phyloP scores from a whole-genome alignment of 1,139 yeast species.

The Wickerhamomyces sp. region DNA sequence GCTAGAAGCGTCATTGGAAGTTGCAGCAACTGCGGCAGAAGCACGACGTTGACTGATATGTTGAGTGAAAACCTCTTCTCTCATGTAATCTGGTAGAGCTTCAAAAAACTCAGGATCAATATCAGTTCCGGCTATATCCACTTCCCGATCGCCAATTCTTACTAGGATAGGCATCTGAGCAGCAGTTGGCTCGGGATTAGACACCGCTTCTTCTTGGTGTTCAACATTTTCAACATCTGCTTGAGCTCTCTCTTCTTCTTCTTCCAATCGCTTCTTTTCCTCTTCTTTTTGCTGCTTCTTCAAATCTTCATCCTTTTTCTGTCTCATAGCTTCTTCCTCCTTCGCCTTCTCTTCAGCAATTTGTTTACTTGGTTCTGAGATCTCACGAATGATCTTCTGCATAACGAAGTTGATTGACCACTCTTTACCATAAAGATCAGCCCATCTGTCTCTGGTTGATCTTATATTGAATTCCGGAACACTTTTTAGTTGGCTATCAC shows the following conservation, averaged over 20 bases:
- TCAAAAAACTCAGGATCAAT: slow-evolving; percentile 89
- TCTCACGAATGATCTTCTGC: slow-evolving; percentile 46
- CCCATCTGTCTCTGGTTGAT: slow-evolving; percentile 56
- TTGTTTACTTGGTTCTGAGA: slow-evolving; percentile 44
- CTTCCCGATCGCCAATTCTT: slow-evolving; percentile 70
- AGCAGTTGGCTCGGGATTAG: slow-evolving; percentile 1
- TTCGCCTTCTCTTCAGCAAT: slow-evolving; percentile 25
- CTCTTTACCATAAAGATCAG: slow-evolving; percentile 47
- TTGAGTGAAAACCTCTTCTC: slow-evolving; percentile 88
- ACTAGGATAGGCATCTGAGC: slow-evolving; percentile 61
- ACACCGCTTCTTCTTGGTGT: slow-evolving; percentile 4
- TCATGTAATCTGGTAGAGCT: slow-evolving; percentile 89
- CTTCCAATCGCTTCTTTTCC: slow-evolving; percentile 22
- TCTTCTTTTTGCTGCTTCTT: slow-evolving; percentile 33
- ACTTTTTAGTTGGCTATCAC: slow-evolving; percentile 1
- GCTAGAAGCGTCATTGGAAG: slow-evolving; percentile 31
- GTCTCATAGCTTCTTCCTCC: slow-evolving; percentile 24
- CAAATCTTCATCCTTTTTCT: slow-evolving; percentile 26
- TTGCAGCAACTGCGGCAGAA: slow-evolving; percentile 38
- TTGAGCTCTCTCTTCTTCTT: slow-evolving; percentile 18
- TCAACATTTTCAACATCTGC: slow-evolving; percentile 6
- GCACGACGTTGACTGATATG: slow-evolving; percentile 69
- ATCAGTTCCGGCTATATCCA: slow-evolving; percentile 85
- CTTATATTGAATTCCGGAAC: slow-evolving; percentile 8
- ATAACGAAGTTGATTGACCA: slow-evolving; percentile 41